phyloP scores from a whole-genome alignment of 257 asterid genomes.

The Euphrasia confusa region DNA sequence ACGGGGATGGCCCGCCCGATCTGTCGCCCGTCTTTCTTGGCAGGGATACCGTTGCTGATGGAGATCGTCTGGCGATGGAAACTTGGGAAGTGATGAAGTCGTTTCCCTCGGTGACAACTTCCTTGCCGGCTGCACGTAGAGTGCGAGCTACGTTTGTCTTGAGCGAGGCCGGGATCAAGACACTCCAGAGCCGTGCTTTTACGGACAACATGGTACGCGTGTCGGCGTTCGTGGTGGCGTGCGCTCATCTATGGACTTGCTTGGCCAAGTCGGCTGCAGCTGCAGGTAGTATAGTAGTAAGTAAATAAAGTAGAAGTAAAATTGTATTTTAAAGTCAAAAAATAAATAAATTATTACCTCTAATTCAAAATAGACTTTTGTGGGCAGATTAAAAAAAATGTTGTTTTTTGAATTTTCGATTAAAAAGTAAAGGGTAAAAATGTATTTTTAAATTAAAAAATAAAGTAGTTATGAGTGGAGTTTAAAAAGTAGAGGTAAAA shows the following conservation, averaged over 20 bases:
- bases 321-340: too few species aligned
- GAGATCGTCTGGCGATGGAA: neutral
- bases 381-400: too few species aligned
- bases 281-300: neutral
- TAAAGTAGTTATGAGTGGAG: too few species aligned
- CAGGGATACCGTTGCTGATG: neutral
- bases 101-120: neutral
- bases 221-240: conserved; percentile 1
- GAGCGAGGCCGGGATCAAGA: neutral
- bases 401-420: too few species aligned
- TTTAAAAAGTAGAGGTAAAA: too few species aligned
- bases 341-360: too few species aligned
- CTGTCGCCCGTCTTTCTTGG: neutral
- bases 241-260: conserved; percentile 22
- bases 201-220: neutral
- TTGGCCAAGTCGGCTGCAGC: conserved; percentile 13
- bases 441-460: too few species aligned
- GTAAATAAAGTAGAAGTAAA: too few species aligned
- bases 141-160: conserved; percentile 1
- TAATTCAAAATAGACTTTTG: too few species aligned
- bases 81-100: too few species aligned
- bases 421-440: too few species aligned
- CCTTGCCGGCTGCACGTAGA: neutral
- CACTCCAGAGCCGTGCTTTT: neutral
- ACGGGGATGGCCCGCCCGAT: neutral